Percentiles rank a stretch among this genome's conserved stretches.
Evolutionary conservation across 768 basidiomycete species (phyloP).

Genomic region (Suillus fuscotomentosus): DNA sequence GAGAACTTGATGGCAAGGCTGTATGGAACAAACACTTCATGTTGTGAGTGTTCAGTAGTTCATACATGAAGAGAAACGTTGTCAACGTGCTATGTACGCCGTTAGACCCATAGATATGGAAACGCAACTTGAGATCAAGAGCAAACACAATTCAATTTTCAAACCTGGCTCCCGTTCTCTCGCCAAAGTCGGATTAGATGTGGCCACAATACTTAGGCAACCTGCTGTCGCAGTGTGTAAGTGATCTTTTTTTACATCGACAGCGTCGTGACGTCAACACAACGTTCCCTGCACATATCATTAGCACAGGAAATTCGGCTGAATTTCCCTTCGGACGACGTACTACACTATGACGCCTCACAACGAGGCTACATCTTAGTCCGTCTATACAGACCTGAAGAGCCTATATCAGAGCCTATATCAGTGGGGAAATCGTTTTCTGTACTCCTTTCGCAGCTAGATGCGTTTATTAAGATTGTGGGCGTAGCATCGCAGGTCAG

Average conservation of each 20-base stretch:
- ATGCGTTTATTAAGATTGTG: constrained; percentile 22
- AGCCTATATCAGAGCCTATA: not conserved
- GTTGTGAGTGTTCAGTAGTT: not conserved
- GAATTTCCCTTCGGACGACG: not conserved
- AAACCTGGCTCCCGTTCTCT: not conserved
- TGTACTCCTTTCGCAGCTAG: constrained; percentile 22
- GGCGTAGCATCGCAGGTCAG: constrained; percentile 23
- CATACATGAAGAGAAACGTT: not conserved
- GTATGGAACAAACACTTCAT: constrained; percentile 1
- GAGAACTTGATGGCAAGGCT: not conserved
- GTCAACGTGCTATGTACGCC: not conserved
- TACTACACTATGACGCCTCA: not conserved
- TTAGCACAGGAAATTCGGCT: not conserved
- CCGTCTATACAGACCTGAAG: constrained; percentile 15
- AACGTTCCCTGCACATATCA: not conserved
- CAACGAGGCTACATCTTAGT: constrained; percentile 13
- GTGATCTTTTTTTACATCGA: not conserved
- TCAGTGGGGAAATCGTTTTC: constrained; percentile 17
- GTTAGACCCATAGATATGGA: not conserved
- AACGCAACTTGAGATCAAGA: not conserved
- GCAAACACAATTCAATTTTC: not conserved
- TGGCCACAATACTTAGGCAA: not conserved
- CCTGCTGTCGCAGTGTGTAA: not conserved
- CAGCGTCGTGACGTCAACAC: not conserved
- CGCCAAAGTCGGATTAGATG: not conserved